A percentile compares a stretch with the other conserved stretches of the same genome.
These are phyloP conservation scores for Aureobasidium subglaciale DNA, from an alignment of 2,329 filamentous ascomycete species.

Conservation along the genomic window DNA sequence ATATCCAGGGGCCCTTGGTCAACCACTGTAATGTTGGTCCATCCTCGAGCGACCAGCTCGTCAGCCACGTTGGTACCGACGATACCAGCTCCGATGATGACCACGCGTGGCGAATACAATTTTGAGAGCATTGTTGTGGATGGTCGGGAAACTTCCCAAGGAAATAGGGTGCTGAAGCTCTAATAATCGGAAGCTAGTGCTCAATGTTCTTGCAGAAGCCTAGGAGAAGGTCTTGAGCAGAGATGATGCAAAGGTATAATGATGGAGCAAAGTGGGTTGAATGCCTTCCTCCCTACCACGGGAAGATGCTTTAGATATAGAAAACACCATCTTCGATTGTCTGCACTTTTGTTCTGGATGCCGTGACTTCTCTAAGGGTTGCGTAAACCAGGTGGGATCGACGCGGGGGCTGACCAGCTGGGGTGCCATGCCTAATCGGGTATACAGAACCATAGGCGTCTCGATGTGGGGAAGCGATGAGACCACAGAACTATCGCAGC, in stretches of 20 bases:
- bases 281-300: background rate
- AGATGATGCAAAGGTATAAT: background rate
- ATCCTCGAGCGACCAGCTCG: slow-evolving; percentile 56
- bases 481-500: background rate
- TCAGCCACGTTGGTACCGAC: slow-evolving; percentile 59
- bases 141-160: background rate
- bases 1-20: slow-evolving; percentile 57
- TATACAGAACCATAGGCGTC: background rate
- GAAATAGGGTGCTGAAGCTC: background rate
- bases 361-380: slow-evolving; percentile 6
- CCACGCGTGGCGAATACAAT: slow-evolving; percentile 39
- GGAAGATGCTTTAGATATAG: slow-evolving; percentile 11
- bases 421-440: slow-evolving; percentile 4
- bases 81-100: slow-evolving; percentile 58
- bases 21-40: slow-evolving; percentile 57
- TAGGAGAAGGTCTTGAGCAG: background rate
- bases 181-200: background rate
- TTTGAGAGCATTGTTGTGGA: slow-evolving; percentile 13
- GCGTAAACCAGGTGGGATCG: slow-evolving; percentile 4
- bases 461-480: slow-evolving; percentile 2
- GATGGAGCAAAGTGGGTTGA: background rate
- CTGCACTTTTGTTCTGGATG: slow-evolving; percentile 5
- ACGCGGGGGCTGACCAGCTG: background rate
- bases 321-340: background rate
- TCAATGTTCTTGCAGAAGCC: background rate